Conservation (phyloP, 768 basidiomycete genomes). For the Mycena rosella region DNA sequence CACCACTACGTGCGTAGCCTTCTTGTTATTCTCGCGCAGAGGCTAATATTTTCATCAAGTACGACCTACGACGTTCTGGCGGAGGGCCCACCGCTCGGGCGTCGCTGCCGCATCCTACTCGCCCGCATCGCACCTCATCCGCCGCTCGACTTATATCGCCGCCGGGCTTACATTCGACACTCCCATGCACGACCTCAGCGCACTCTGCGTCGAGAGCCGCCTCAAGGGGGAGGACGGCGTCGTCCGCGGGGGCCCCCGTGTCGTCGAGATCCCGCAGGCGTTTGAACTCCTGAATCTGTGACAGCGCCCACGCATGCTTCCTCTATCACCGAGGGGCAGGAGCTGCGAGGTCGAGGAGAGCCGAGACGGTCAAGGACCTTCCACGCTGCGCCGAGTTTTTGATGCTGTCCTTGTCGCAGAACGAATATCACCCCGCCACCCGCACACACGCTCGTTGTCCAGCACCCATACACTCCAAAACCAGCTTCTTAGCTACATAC, state of each 20-base stretch:
- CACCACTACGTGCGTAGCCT: conserved; percentile 68
- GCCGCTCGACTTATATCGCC: conserved; percentile 83
- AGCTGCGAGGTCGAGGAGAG: too few species aligned
- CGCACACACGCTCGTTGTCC: neutral
- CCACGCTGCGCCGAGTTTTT: too few species aligned
- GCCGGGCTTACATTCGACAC: conserved; percentile 78
- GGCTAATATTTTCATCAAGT: conserved; percentile 54
- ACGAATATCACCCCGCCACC: neutral
- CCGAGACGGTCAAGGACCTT: too few species aligned
- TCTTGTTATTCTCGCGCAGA: neutral
- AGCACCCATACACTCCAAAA: neutral
- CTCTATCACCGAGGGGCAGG: neutral
- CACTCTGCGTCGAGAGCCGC: conserved; percentile 59
- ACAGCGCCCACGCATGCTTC: neutral
- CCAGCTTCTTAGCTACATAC: conserved; percentile 7
- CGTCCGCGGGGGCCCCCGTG: conserved; percentile 17
- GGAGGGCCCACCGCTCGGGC: conserved; percentile 77
- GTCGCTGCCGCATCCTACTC: conserved; percentile 80
- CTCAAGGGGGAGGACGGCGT: conserved; percentile 29
- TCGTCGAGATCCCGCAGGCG: conserved; percentile 33
- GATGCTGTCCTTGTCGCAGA: neutral
- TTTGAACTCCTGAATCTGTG: conserved; percentile 29
- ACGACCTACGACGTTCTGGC: conserved; percentile 88
- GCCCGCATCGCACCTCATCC: conserved; percentile 78
- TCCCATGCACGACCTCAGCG: conserved; percentile 72